Evolutionary conservation across 768 basidiomycete species (phyloP).

Genomic region (Sutorius australiensis): DNA sequence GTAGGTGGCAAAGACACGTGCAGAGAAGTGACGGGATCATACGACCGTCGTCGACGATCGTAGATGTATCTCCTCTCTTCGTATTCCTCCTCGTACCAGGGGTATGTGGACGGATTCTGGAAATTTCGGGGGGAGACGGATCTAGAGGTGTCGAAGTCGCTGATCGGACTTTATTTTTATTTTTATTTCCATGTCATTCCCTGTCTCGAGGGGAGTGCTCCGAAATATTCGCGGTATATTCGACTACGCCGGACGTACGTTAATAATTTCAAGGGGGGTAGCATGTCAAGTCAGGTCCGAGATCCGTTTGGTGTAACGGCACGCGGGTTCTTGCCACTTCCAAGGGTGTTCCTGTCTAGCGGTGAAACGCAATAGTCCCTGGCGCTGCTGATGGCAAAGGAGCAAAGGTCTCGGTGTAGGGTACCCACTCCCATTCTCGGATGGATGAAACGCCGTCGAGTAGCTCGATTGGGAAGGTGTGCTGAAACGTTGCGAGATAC

Average conservation of each 20-base stretch:
- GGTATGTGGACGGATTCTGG: constrained; percentile 11
- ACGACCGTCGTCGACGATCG: constrained; percentile 2
- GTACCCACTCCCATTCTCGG: constrained; percentile 4
- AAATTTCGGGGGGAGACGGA: constrained; percentile 15
- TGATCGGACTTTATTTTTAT: constrained; percentile 12
- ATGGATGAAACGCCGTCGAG: constrained; percentile 10
- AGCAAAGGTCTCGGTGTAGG: background rate
- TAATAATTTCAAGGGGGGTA: background rate
- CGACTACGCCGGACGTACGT: background rate
- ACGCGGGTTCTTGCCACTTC: background rate
- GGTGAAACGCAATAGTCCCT: background rate
- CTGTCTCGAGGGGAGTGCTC: constrained; percentile 12
- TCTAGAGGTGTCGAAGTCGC: constrained; percentile 17
- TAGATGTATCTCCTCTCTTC: constrained; percentile 6
- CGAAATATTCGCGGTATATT: constrained; percentile 21
- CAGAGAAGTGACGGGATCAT: background rate
- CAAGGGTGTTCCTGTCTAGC: no score
- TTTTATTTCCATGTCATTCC: background rate
- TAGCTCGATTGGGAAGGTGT: background rate
- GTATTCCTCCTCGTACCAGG: background rate
- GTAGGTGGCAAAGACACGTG: background rate
- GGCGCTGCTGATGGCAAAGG: background rate
- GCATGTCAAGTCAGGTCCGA: background rate
- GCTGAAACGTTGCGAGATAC: background rate
- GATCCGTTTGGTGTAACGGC: background rate